These are phyloP conservation scores for Neonectria coccinea DNA, from an alignment of 2,329 filamentous ascomycete species.

Conservation along the genomic window DNA sequence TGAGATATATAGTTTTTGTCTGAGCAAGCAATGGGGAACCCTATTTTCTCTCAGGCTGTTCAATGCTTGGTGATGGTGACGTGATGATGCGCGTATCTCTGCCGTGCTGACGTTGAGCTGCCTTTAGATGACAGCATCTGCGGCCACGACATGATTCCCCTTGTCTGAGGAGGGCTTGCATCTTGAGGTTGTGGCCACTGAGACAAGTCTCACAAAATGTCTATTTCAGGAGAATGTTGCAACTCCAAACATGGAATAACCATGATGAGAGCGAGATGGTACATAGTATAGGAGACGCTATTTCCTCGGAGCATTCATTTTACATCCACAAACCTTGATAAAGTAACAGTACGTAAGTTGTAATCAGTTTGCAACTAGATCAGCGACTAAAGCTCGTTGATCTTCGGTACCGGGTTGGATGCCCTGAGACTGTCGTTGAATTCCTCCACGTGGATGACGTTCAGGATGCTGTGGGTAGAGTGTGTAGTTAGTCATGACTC, in stretches of 20 bases:
- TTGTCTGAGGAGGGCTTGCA: not conserved
- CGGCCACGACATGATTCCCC: not conserved
- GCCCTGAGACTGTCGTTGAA: not conserved
- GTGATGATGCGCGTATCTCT: constrained; percentile 4
- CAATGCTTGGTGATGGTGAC: constrained; percentile 3
- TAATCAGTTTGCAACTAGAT: not conserved
- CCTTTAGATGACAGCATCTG: not conserved
- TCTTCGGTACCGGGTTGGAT: not conserved
- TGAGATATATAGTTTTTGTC: constrained; percentile 43
- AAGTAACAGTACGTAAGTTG: not conserved
- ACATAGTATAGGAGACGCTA: constrained; percentile 38
- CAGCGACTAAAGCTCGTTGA: not conserved
- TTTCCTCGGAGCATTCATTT: not conserved
- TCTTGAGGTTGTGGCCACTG: not conserved
- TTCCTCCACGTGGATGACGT: not conserved
- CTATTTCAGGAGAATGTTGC: not conserved
- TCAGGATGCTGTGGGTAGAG: not conserved
- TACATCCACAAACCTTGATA: not conserved
- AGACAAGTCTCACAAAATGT: not conserved
- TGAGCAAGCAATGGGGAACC: constrained; percentile 41
- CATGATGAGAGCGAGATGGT: constrained; percentile 47
- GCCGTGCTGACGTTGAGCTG: not conserved
- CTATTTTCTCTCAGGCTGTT: constrained; percentile 37
- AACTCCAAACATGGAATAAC: constrained; percentile 4
- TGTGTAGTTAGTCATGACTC: not conserved